Evolutionary conservation across 1,284 basidiomycete species (phyloP).

Genomic region (Meripilus lineatus): DNA sequence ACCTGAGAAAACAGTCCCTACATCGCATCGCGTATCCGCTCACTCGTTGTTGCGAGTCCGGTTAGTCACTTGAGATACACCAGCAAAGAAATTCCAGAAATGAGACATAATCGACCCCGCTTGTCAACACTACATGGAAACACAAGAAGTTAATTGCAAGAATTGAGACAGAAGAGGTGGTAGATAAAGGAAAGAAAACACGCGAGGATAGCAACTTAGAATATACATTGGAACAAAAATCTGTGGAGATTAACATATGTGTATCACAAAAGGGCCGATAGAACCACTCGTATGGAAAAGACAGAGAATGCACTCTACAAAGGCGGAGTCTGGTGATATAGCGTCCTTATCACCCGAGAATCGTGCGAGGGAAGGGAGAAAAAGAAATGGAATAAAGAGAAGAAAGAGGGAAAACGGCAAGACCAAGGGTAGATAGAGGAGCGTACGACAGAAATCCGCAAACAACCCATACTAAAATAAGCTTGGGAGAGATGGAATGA

Average conservation of each 20-base stretch:
- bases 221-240: neutral
- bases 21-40: no score
- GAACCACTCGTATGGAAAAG: neutral
- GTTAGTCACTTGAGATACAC: no score
- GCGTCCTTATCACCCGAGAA: neutral
- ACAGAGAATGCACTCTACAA: neutral
- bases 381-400: neutral
- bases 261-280: neutral
- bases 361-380: neutral
- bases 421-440: neutral
- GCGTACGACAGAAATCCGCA: neutral
- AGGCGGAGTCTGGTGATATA: neutral
- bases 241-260: neutral
- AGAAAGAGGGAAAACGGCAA: no score
- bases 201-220: no score
- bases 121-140: no score
- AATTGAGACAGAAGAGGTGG: no score
- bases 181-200: neutral
- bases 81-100: no score
- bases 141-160: no score
- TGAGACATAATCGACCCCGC: no score
- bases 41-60: no score
- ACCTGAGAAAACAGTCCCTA: no score
- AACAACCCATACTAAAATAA: conserved; percentile 8
- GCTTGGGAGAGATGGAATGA: conserved; percentile 12